These are phyloP conservation scores for Lepiota venenata DNA, from an alignment of 768 basidiomycete species.

Conservation along the genomic window DNA sequence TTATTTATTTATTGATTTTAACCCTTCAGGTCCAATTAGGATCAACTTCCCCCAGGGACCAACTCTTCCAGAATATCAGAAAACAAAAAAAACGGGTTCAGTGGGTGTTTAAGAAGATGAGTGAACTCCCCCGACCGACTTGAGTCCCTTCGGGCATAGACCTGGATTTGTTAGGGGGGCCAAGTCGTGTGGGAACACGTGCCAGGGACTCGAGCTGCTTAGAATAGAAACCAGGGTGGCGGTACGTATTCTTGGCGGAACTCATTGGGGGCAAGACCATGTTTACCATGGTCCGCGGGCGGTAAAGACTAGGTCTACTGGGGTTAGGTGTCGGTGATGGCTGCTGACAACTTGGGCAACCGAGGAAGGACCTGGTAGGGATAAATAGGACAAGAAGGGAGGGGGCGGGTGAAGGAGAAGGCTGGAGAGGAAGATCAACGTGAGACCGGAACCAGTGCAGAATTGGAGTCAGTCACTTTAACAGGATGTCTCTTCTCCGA, in stretches of 20 bases:
- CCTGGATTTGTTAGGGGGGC: neutral
- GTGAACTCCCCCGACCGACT: conserved; percentile 14
- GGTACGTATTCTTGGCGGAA: neutral
- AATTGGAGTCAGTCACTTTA: neutral
- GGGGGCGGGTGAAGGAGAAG: neutral
- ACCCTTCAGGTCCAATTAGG: no score
- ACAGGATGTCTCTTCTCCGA: conserved; percentile 9
- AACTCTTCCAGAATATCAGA: no score
- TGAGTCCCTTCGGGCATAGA: neutral
- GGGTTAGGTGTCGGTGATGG: conserved; percentile 1
- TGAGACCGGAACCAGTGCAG: conserved; percentile 1
- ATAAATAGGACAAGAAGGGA: conserved; percentile 4
- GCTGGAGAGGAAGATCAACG: neutral
- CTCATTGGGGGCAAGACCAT: neutral
- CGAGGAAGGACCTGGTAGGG: neutral
- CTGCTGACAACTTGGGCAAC: neutral
- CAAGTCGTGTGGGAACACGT: neutral
- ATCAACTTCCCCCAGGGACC: no score
- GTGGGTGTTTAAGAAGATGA: conserved; percentile 4
- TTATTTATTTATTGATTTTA: no score
- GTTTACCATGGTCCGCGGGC: neutral
- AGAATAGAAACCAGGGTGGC: neutral
- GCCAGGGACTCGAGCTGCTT: neutral
- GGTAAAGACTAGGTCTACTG: neutral
- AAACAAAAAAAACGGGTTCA: no score